These are phyloP conservation scores for Stephania cephalantha DNA, from an alignment of 164 flowering plant species.

Conservation along the genomic window DNA sequence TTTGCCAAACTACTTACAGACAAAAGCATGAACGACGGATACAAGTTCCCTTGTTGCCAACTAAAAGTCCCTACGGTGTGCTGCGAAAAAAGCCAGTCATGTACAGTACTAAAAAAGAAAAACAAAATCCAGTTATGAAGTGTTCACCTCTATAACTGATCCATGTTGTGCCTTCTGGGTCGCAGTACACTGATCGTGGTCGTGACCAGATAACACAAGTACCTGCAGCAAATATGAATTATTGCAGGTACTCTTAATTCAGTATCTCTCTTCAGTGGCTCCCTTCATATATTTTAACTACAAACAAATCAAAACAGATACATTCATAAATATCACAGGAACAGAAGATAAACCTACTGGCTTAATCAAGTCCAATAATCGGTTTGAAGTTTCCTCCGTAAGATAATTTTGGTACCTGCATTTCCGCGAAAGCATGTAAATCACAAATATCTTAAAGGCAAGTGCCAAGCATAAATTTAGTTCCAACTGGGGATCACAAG, in stretches of 20 bases:
- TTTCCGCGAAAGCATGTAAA: conserved; percentile 3
- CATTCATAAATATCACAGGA: neutral
- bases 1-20: conserved; percentile 41
- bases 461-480: neutral
- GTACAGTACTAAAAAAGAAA: neutral
- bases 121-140: neutral
- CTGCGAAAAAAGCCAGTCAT: conserved; percentile 34
- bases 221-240: conserved; percentile 33
- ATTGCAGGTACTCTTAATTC: conserved; percentile 6
- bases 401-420: conserved; percentile 88
- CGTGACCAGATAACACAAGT: conserved; percentile 87
- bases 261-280: neutral
- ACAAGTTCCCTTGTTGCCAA: conserved; percentile 95
- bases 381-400: conserved; percentile 52
- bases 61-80: conserved; percentile 88
- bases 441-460: neutral
- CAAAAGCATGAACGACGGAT: conserved; percentile 92
- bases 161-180: conserved; percentile 50
- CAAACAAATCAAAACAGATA: neutral
- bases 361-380: conserved; percentile 48
- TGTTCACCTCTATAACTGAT: conserved; percentile 54
- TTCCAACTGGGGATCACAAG: neutral
- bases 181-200: conserved; percentile 91
- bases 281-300: neutral
- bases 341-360: conserved; percentile 52